These are phyloP conservation scores for Sophora flavescens DNA, from an alignment of 306 rosid genomes.

Conservation along the genomic window DNA sequence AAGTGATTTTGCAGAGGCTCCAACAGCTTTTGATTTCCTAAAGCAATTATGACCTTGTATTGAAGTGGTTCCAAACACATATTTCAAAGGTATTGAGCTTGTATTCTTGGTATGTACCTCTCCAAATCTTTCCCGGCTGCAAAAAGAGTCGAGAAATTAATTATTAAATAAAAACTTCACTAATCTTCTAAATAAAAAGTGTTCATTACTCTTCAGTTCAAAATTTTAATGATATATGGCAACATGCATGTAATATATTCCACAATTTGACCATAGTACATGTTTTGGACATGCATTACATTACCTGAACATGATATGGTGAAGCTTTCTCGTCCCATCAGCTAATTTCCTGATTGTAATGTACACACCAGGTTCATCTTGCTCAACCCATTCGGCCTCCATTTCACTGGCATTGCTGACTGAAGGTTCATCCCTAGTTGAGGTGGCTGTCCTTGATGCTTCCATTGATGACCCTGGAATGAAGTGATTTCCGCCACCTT, in stretches of 20 bases:
- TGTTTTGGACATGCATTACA: slow-evolving; percentile 4
- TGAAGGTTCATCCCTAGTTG: slow-evolving; percentile 80
- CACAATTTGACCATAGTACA: slow-evolving; percentile 1
- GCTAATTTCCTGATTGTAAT: slow-evolving; percentile 78
- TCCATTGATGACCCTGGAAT: slow-evolving; percentile 63
- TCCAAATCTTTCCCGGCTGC: too few species aligned
- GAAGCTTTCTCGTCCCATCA: slow-evolving; percentile 84
- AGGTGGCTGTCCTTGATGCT: slow-evolving; percentile 82
- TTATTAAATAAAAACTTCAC: slow-evolving; percentile 27
- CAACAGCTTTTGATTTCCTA: too few species aligned
- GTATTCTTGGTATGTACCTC: slow-evolving; percentile 83
- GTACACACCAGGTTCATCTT: slow-evolving; percentile 91
- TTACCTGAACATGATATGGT: slow-evolving; percentile 94
- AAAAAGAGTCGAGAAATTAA: slow-evolving; percentile 4
- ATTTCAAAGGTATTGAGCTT: slow-evolving; percentile 83
- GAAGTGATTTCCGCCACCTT: slow-evolving; percentile 50
- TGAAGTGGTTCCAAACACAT: too few species aligned
- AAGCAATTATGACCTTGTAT: too few species aligned
- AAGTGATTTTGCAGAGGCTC: too few species aligned
- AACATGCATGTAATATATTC: slow-evolving; percentile 20
- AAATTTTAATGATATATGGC: neutral
- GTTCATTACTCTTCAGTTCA: too few species aligned
- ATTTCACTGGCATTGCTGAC: slow-evolving; percentile 78
- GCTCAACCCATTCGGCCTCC: slow-evolving; percentile 87
- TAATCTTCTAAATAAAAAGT: neutral